A percentile compares a stretch with the other conserved stretches of the same genome.
phyloP scores from a whole-genome alignment of 1,284 basidiomycete genomes.

The Peniophora sp. region DNA sequence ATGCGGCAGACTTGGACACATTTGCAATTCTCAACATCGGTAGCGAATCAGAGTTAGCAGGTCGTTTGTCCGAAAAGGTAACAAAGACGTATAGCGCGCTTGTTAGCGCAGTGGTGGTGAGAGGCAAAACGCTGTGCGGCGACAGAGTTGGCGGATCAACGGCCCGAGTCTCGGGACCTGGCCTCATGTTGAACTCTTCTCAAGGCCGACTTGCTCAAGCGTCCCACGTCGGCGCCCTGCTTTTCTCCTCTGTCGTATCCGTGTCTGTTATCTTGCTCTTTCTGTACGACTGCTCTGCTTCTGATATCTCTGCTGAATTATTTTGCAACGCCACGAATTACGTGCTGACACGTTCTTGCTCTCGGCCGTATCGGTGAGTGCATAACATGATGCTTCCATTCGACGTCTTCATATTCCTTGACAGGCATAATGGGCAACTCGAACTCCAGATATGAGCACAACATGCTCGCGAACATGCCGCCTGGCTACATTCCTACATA shows the following conservation, averaged over 20 bases:
- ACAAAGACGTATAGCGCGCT: neutral
- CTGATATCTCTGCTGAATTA: neutral
- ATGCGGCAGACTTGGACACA: no score
- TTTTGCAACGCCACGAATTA: neutral
- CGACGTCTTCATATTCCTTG: neutral
- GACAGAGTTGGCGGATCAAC: neutral
- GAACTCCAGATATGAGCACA: neutral
- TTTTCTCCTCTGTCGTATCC: neutral
- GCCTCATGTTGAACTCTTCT: neutral
- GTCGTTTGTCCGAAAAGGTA: no score
- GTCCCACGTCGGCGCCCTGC: neutral
- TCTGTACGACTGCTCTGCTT: neutral
- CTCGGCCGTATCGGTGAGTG: neutral
- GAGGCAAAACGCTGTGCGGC: neutral
- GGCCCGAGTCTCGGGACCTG: neutral
- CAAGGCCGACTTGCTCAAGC: neutral
- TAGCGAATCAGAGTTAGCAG: no score
- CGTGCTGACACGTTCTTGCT: neutral
- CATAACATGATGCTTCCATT: neutral
- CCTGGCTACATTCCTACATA: neutral
- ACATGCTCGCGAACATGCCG: neutral
- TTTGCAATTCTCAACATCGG: no score
- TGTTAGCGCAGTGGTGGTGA: neutral
- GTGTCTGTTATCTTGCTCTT: neutral
- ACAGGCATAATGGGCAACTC: neutral